Conservation (phyloP, 2,329 filamentous ascomycete genomes). For the Ophiognomonia clavigignenti-juglandacearum region DNA sequence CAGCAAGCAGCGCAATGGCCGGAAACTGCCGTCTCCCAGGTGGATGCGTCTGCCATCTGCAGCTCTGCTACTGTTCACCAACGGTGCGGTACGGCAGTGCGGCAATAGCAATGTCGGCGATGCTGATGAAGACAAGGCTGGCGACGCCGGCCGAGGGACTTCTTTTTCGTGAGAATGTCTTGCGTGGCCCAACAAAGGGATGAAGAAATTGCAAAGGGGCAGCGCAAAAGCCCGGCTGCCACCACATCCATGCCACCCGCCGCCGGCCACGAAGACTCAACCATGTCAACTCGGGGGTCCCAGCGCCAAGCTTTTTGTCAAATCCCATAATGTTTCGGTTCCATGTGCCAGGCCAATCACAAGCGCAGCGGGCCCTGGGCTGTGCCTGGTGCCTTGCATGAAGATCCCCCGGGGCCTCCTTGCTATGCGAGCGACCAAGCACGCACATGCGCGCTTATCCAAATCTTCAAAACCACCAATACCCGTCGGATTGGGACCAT, state of each 20-base stretch:
- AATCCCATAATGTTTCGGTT: conserved; percentile 2
- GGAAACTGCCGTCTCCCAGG: too few relatives aligned
- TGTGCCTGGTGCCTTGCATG: not conserved
- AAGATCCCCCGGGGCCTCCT: not conserved
- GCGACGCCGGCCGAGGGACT: too few relatives aligned
- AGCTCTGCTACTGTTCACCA: too few relatives aligned
- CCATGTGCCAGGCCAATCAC: not conserved
- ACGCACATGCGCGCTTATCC: not conserved
- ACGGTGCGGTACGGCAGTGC: too few relatives aligned
- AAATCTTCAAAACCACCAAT: not conserved
- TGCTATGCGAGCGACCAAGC: too few relatives aligned
- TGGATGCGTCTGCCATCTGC: too few relatives aligned
- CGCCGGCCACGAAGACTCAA: too few relatives aligned
- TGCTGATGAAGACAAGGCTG: too few relatives aligned
- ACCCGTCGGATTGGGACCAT: not conserved
- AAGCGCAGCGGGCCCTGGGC: not conserved
- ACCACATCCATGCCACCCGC: too few relatives aligned
- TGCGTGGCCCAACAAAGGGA: conserved; percentile 5
- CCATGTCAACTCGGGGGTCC: conserved; percentile 8
- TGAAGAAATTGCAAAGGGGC: conserved; percentile 11
- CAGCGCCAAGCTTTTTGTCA: conserved; percentile 2
- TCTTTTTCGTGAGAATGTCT: not conserved
- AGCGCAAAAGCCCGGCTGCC: too few relatives aligned
- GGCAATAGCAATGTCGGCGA: too few relatives aligned
- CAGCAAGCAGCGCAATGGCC: not conserved